phyloP scores from a whole-genome alignment of 257 asterid species.

The Sherardia arvensis region DNA sequence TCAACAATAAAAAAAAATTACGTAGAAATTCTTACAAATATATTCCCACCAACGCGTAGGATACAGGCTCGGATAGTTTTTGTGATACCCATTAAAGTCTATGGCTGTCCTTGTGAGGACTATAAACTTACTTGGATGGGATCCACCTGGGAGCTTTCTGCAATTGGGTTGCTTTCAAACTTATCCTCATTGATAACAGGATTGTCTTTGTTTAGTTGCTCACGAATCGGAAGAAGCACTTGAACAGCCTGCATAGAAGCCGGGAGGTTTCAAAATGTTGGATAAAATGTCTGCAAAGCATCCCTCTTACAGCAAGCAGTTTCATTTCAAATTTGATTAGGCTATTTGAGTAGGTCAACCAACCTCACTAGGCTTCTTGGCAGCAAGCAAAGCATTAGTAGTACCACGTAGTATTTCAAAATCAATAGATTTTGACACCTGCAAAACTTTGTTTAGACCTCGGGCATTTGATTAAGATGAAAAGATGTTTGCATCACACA shows the following conservation, averaged over 20 bases:
- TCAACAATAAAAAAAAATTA: background rate
- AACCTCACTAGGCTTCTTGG: conserved; percentile 78
- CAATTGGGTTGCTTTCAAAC: conserved; percentile 21
- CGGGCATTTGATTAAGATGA: background rate
- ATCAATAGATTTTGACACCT: conserved; percentile 62
- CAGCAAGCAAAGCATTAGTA: conserved; percentile 79
- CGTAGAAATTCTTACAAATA: background rate
- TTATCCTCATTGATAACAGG: conserved; percentile 19
- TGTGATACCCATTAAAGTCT: background rate
- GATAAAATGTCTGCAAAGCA: background rate
- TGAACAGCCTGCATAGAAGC: conserved; percentile 51
- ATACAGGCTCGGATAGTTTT: background rate
- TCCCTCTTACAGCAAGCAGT: background rate
- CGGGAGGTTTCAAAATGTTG: background rate
- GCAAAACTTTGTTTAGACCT: conserved; percentile 16
- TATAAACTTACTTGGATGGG: conserved; percentile 59
- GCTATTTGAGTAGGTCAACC: conserved; percentile 13
- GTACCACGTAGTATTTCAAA: conserved; percentile 80
- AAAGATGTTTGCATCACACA: background rate
- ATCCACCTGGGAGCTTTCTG: conserved; percentile 41
- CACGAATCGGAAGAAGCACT: conserved; percentile 61
- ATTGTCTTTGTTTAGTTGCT: conserved; percentile 42
- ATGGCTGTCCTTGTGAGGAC: background rate
- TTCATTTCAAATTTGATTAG: too few relatives aligned
- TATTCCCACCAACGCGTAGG: background rate